These are phyloP conservation scores for Berberis vulgaris DNA, from an alignment of 164 flowering plant genomes.

Conservation along the genomic window DNA sequence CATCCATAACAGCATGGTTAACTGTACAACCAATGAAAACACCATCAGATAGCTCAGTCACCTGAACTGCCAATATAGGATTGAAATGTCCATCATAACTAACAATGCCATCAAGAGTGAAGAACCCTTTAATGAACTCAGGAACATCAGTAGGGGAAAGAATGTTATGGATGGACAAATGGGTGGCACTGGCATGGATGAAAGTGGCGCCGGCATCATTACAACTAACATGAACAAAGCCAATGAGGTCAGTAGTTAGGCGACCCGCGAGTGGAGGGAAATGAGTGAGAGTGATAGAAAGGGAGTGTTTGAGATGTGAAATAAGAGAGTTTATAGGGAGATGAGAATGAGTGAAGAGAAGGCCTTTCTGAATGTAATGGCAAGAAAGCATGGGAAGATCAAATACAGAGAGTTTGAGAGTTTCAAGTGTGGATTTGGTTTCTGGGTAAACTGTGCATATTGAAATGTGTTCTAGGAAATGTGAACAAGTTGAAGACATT, in stretches of 20 bases:
- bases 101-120: constrained; percentile 35
- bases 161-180: constrained; percentile 29
- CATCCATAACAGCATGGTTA: constrained; percentile 42
- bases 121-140: constrained; percentile 35
- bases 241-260: constrained; percentile 11
- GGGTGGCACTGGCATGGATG: constrained; percentile 25
- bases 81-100: constrained; percentile 43
- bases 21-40: constrained; percentile 47
- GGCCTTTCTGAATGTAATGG: constrained; percentile 51
- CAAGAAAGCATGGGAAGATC: constrained; percentile 37
- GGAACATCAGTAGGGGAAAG: constrained; percentile 33
- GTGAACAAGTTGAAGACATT: too few species aligned
- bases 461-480: neutral
- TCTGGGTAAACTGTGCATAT: too few species aligned
- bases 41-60: constrained; percentile 48
- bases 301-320: constrained; percentile 33
- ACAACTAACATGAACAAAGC: constrained; percentile 32
- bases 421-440: too few species aligned
- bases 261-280: constrained; percentile 54
- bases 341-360: constrained; percentile 32
- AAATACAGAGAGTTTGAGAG: constrained; percentile 16
- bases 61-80: constrained; percentile 38
- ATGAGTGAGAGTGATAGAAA: constrained; percentile 38
- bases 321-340: constrained; percentile 6
- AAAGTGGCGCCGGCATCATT: constrained; percentile 39